Evolutionary conservation across 139 green algal genomes (phyloP).

Genomic region (Chloropicon primus): DNA sequence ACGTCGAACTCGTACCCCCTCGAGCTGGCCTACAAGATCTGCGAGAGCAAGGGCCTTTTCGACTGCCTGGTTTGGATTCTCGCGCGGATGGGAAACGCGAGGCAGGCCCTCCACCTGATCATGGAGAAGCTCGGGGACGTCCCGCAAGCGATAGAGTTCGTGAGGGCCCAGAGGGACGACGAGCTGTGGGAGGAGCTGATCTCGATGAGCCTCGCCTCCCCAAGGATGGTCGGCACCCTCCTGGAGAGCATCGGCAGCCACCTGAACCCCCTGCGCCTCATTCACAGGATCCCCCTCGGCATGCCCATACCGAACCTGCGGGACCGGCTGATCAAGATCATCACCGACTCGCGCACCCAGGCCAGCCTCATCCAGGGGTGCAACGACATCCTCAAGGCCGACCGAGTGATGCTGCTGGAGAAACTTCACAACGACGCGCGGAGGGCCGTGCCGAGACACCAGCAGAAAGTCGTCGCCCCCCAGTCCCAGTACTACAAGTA

Average conservation of each 20-base stretch:
- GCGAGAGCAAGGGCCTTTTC: slow-evolving; percentile 41
- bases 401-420: slow-evolving; percentile 50
- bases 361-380: slow-evolving; percentile 70
- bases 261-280: slow-evolving; percentile 70
- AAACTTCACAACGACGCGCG: neutral
- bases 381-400: slow-evolving; percentile 64
- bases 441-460: neutral
- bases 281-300: slow-evolving; percentile 58
- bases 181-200: slow-evolving; percentile 88
- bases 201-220: slow-evolving; percentile 40
- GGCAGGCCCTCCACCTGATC: slow-evolving; percentile 70
- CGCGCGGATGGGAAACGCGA: slow-evolving; percentile 68
- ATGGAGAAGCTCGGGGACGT: slow-evolving; percentile 73
- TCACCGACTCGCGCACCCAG: slow-evolving; percentile 75
- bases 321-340: slow-evolving; percentile 68
- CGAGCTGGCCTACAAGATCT: slow-evolving; percentile 59
- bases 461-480: too few relatives aligned
- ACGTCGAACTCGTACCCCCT: slow-evolving; percentile 62
- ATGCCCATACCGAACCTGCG: slow-evolving; percentile 56
- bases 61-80: slow-evolving; percentile 75
- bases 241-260: slow-evolving; percentile 68
- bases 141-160: slow-evolving; percentile 82
- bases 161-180: slow-evolving; percentile 63
- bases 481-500: too few relatives aligned
- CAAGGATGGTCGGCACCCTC: slow-evolving; percentile 53